Evolutionary conservation across 2,329 filamentous ascomycete genomes (phyloP).

Genomic region (Gliomastix tumulicola): DNA sequence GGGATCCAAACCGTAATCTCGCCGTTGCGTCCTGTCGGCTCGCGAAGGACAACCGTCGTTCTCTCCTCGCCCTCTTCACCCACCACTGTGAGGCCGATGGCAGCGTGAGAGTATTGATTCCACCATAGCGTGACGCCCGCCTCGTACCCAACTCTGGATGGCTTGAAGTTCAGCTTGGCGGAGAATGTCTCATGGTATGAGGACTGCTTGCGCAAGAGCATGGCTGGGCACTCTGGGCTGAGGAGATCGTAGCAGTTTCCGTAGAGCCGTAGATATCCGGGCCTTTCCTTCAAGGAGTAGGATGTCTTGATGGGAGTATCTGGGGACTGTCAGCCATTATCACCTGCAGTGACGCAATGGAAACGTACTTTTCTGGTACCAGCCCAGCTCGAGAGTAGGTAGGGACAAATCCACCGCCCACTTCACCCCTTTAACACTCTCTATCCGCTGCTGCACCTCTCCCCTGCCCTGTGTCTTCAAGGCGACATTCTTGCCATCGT

Average conservation of each 20-base stretch:
- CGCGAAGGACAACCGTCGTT: neutral
- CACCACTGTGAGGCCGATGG: conserved; percentile 16
- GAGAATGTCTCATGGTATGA: conserved; percentile 32
- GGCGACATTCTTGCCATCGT: conserved; percentile 3
- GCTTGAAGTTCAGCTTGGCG: conserved; percentile 36
- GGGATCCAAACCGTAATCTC: neutral
- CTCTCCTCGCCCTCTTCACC: neutral
- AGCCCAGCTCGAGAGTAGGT: neutral
- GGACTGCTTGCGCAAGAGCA: conserved; percentile 47
- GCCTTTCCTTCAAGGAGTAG: conserved; percentile 36
- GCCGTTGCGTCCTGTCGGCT: neutral
- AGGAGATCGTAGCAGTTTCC: conserved; percentile 45
- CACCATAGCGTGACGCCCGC: conserved; percentile 48
- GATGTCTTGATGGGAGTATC: conserved; percentile 12
- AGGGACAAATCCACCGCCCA: neutral
- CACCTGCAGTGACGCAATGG: too few relatives aligned
- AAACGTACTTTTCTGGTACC: neutral
- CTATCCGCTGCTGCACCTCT: neutral
- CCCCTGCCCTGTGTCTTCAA: neutral
- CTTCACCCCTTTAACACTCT: neutral
- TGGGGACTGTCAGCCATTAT: neutral
- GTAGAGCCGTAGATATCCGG: conserved; percentile 36
- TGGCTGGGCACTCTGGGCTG: conserved; percentile 40
- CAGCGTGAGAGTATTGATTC: conserved; percentile 34
- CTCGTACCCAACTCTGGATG: conserved; percentile 33